These are phyloP conservation scores for Tylopilus balloui DNA, from an alignment of 768 basidiomycete genomes.

Conservation along the genomic window DNA sequence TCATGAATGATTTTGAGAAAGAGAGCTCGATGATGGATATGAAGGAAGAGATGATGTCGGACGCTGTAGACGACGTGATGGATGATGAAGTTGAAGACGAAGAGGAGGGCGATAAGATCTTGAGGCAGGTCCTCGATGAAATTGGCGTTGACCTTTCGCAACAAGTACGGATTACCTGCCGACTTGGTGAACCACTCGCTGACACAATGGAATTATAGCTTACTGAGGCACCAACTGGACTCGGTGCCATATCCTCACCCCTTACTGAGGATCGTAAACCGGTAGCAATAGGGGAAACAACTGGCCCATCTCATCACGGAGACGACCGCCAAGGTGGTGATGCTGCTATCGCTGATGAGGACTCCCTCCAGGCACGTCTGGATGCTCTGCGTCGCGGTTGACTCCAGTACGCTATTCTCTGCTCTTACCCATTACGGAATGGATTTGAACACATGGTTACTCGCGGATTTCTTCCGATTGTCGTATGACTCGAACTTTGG, in stretches of 20 bases:
- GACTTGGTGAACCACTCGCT: background rate
- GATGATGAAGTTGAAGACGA: conserved; percentile 90
- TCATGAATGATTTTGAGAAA: conserved; percentile 97
- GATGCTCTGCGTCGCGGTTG: conserved; percentile 81
- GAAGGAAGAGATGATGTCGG: conserved; percentile 99
- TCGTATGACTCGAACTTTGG: background rate
- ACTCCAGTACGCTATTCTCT: conserved; percentile 8
- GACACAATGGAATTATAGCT: conserved; percentile 46
- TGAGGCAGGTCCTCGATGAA: conserved; percentile 95
- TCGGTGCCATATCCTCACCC: conserved; percentile 56
- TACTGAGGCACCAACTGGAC: conserved; percentile 74
- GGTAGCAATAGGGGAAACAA: conserved; percentile 77
- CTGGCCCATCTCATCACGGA: conserved; percentile 29
- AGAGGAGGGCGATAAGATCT: conserved; percentile 93
- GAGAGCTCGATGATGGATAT: conserved; percentile 99
- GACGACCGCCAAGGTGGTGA: conserved; percentile 38
- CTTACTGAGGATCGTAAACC: conserved; percentile 66
- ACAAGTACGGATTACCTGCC: conserved; percentile 43
- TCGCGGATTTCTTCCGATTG: conserved; percentile 3
- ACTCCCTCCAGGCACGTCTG: conserved; percentile 88
- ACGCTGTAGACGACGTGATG: conserved; percentile 96
- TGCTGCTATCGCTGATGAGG: conserved; percentile 66
- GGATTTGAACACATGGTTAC: conserved; percentile 2
- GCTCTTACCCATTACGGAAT: conserved; percentile 8
- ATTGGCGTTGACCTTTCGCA: conserved; percentile 92